Evolutionary conservation across 345 rosid species (phyloP).

Genomic region (Nephelium lappaceum): DNA sequence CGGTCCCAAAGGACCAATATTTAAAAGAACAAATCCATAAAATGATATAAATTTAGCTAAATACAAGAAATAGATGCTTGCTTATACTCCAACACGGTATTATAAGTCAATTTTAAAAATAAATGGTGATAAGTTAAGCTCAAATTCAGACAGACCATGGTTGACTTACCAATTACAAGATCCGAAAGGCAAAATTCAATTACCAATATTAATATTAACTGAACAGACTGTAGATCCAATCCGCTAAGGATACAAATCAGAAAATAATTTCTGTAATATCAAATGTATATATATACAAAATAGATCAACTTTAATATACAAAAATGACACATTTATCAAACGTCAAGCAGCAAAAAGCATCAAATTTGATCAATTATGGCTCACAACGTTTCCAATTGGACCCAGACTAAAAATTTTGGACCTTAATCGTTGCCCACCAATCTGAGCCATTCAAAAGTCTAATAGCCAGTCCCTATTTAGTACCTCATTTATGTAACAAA

Average conservation of each 20-base stretch:
- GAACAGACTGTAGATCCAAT: neutral
- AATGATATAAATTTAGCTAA: neutral
- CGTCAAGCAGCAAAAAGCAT: neutral
- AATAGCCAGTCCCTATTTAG: neutral
- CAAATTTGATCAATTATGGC: neutral
- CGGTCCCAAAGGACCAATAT: neutral
- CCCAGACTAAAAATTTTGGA: neutral
- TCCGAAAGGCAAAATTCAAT: neutral
- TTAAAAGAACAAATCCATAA: neutral
- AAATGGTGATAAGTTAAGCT: neutral
- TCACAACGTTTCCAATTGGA: neutral
- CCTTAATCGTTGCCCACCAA: neutral
- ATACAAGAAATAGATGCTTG: neutral
- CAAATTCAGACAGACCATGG: neutral
- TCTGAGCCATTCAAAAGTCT: neutral
- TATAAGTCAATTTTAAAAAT: neutral
- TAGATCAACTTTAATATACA: neutral
- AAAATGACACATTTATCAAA: neutral
- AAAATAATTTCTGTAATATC: neutral
- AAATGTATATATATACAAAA: neutral
- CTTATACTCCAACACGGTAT: neutral
- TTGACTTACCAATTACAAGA: neutral
- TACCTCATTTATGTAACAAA: neutral
- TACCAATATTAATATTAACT: constrained; percentile 9
- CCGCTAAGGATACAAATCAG: neutral